A percentile compares a stretch with the other conserved stretches of the same genome.
phyloP scores from a whole-genome alignment of 164 flowering plant species.

The Echeveria elegans region DNA sequence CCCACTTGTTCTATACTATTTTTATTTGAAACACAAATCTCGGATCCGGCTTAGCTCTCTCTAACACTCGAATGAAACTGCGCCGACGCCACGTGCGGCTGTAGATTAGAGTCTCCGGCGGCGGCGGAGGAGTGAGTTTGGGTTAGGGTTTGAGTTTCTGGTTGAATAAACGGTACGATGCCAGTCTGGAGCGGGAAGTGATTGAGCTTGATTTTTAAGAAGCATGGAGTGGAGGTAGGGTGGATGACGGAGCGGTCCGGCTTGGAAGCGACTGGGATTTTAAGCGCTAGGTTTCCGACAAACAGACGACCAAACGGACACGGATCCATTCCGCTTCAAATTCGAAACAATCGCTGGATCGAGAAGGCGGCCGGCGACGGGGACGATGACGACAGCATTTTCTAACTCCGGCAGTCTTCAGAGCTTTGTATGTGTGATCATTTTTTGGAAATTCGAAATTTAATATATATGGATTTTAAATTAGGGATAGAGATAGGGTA shows the following conservation, averaged over 20 bases:
- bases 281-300: conserved; percentile 34
- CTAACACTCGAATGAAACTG: conserved; percentile 29
- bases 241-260: conserved; percentile 21
- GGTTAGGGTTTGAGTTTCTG: too few species aligned
- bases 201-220: conserved; percentile 36
- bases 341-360: too few species aligned
- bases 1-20: too few species aligned
- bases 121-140: conserved; percentile 9
- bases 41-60: conserved; percentile 51
- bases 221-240: conserved; percentile 22
- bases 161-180: not conserved
- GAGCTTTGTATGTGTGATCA: not conserved
- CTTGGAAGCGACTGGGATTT: conserved; percentile 19
- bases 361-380: not conserved
- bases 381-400: not conserved
- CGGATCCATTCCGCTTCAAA: too few species aligned
- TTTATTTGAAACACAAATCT: conserved; percentile 55
- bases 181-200: conserved; percentile 22
- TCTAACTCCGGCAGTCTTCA: not conserved
- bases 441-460: not conserved
- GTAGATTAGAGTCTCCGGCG: not conserved
- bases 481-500: too few species aligned
- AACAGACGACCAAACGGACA: conserved; percentile 47
- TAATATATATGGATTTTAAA: not conserved
- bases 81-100: conserved; percentile 16